Evolutionary conservation across 2,329 filamentous ascomycete genomes (phyloP).

Genomic region (Claviceps sp.): DNA sequence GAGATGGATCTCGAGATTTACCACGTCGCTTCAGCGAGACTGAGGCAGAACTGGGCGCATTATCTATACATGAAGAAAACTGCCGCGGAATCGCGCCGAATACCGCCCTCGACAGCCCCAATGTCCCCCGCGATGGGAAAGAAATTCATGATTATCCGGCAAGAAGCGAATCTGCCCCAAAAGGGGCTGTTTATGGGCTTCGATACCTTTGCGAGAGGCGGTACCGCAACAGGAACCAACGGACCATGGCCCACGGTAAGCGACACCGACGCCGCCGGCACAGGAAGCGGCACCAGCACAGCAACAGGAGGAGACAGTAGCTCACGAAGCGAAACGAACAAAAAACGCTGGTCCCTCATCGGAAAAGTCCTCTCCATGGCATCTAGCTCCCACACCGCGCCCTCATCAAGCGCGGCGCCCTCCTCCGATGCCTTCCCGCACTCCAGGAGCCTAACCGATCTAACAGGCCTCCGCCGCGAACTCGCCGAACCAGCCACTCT

Average conservation of each 20-base stretch:
- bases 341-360: conserved; percentile 50
- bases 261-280: too few species aligned
- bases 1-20: conserved; percentile 60
- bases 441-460: background rate
- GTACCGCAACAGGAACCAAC: too few species aligned
- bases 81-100: conserved; percentile 40
- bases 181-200: conserved; percentile 36
- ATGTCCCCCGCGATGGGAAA: conserved; percentile 75
- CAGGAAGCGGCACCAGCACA: too few species aligned
- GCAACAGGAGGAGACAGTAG: too few species aligned
- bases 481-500: background rate
- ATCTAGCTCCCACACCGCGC: conserved; percentile 9
- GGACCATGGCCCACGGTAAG: too few species aligned
- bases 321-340: conserved; percentile 18
- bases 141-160: conserved; percentile 77
- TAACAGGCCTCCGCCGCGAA: background rate
- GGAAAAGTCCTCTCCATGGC: conserved; percentile 44
- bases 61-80: conserved; percentile 62
- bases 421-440: too few species aligned
- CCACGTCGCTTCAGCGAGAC: conserved; percentile 48
- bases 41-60: conserved; percentile 64
- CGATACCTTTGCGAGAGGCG: conserved; percentile 26
- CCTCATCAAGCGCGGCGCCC: background rate
- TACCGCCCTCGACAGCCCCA: conserved; percentile 62
- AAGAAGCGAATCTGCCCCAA: conserved; percentile 44